Conservation (phyloP, 2,329 filamentous ascomycete genomes). For the Leptodontidium sp. region DNA sequence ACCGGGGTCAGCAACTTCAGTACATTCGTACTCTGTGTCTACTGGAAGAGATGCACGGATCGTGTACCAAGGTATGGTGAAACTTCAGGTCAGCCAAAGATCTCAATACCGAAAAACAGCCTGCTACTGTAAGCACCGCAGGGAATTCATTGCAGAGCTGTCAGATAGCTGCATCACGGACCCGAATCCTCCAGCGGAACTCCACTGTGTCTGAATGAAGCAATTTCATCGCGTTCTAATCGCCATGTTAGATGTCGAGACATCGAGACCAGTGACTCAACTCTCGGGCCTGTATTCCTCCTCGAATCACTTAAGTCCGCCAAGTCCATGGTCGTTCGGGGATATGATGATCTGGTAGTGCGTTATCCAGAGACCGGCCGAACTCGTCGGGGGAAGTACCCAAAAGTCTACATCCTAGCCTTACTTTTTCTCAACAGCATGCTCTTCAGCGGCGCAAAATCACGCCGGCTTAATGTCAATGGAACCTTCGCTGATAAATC, state of each 20-base stretch:
- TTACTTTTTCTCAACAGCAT: neutral
- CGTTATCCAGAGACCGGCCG: too few species aligned
- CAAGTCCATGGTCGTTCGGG: slow-evolving; percentile 19
- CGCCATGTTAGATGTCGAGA: neutral
- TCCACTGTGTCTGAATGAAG: neutral
- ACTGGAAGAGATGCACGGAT: neutral
- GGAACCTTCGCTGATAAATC: slow-evolving; percentile 16
- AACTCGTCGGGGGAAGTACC: neutral
- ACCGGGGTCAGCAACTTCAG: neutral
- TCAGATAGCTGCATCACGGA: too few species aligned
- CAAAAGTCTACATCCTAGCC: neutral
- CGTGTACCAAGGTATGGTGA: too few species aligned
- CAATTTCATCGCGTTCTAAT: neutral
- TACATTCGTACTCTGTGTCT: neutral
- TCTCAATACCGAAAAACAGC: too few species aligned
- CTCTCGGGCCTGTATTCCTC: neutral
- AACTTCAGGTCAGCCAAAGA: too few species aligned
- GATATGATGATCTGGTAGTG: neutral
- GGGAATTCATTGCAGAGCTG: too few species aligned
- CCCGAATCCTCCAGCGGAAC: too few species aligned
- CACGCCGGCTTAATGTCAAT: neutral
- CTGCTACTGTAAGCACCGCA: too few species aligned
- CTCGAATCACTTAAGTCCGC: slow-evolving; percentile 10
- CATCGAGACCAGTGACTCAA: neutral
- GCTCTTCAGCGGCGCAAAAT: slow-evolving; percentile 12